Percentiles rank a stretch among this genome's conserved stretches.
Conservation (phyloP, 1,284 basidiomycete genomes). For the Ustilago bromivora region DNA sequence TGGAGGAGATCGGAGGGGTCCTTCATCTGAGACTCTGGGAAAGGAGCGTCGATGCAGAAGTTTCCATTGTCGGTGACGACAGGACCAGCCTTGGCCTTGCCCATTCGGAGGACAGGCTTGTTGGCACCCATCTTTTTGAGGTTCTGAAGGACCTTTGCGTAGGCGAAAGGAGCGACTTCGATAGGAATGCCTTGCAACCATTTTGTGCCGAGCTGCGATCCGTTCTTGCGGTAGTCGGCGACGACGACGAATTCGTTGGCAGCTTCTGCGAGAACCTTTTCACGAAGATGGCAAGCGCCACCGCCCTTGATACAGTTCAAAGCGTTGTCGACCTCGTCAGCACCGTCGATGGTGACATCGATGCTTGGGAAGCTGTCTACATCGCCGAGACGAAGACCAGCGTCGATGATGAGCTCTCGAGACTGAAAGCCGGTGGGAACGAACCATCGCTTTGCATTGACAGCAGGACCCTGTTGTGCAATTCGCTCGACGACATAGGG, state of each 20-base stretch:
- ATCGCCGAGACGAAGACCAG: conserved; percentile 83
- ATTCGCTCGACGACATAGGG: conserved; percentile 98
- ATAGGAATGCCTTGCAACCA: conserved; percentile 91
- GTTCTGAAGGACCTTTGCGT: conserved; percentile 76
- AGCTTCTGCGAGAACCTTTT: conserved; percentile 94
- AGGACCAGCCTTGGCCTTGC: conserved; percentile 81
- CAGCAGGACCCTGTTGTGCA: conserved; percentile 81
- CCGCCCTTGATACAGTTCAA: conserved; percentile 98
- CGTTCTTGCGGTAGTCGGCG: conserved; percentile 90
- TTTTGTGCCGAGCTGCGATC: conserved; percentile 80
- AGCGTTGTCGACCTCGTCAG: conserved; percentile 90
- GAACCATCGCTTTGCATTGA: conserved; percentile 76
- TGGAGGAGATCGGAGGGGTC: conserved; percentile 58
- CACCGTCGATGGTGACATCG: conserved; percentile 96
- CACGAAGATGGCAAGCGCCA: conserved; percentile 94
- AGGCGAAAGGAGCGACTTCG: conserved; percentile 96
- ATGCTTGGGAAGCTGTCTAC: conserved; percentile 79
- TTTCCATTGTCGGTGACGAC: conserved; percentile 88
- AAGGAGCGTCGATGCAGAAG: conserved; percentile 67
- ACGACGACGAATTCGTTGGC: conserved; percentile 90
- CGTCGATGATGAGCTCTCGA: conserved; percentile 89
- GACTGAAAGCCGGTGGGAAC: conserved; percentile 84
- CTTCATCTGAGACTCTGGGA: conserved; percentile 60
- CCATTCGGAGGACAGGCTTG: conserved; percentile 62
- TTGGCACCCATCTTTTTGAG: conserved; percentile 61